Evolutionary conservation across 176 grass and related monocot species (phyloP).

Genomic region (Eremochloa ophiuroides): DNA sequence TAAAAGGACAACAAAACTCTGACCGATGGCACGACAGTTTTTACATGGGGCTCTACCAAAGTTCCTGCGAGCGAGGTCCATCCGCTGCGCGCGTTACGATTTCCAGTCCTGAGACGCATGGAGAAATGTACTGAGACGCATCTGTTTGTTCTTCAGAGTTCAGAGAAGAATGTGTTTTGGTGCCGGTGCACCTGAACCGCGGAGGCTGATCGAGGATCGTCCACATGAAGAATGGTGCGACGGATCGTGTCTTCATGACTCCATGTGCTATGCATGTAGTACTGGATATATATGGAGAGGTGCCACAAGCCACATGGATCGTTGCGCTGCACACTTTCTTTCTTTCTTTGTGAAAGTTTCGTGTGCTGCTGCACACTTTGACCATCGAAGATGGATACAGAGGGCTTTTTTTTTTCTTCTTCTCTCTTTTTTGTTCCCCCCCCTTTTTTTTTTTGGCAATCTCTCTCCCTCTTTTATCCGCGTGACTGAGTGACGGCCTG

Average conservation of each 20-base stretch:
- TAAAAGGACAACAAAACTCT: background rate
- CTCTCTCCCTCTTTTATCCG: background rate
- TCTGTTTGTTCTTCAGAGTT: background rate
- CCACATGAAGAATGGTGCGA: background rate
- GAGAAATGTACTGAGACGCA: too few relatives aligned
- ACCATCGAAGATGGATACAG: background rate
- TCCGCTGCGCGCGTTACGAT: too few relatives aligned
- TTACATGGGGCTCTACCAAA: background rate
- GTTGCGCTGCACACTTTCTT: background rate
- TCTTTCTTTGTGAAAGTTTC: background rate
- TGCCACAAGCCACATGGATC: too few relatives aligned
- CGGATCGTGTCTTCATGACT: background rate
- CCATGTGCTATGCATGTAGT: background rate
- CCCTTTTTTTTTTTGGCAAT: background rate
- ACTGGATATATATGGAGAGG: background rate
- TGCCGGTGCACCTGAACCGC: background rate
- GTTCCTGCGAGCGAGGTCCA: background rate
- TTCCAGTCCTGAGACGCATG: background rate
- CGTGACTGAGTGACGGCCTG: background rate
- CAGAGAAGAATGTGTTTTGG: background rate
- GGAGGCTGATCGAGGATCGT: too few relatives aligned
- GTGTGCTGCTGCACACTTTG: background rate
- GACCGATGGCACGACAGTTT: background rate
- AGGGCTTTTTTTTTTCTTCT: background rate
- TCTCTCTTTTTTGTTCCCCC: background rate